Base-by-base conservation (phyloP, 2,329 filamentous ascomycete genomes). In the Neoascochyta sp. region DNA sequence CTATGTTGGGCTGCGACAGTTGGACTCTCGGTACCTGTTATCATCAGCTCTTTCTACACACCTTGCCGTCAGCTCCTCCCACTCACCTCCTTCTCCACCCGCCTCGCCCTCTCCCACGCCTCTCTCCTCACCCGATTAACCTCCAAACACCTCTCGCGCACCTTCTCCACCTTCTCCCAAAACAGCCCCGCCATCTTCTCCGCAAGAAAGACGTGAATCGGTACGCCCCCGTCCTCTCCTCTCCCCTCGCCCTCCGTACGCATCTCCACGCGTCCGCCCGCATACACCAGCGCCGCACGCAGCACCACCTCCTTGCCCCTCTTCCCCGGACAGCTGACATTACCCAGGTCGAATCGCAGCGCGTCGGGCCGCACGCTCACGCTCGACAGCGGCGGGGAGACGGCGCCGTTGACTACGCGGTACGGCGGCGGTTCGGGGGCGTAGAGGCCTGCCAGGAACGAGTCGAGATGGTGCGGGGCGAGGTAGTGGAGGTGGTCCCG, bases 401-500 rank as follows among this genome's bases (percentile, higher is more conserved):
- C 33, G 9, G 20, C 29, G 7, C 45, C 44, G 11, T 53, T 47
- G n/a, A 51, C 16, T 8, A 34, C 30, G 16, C 30, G 47, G 36
- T 60, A 62, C 7, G 24, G 36, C 3, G 57, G 57, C 5, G 57
- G 57, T 29, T 62, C 58, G n/a, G 43, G 31, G 4, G 47, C 28
- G 7, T 16, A 29, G 9, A 59, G 24, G 16, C 51, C 53, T 11
- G 45, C 36, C 5, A 62, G 29, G 38, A 53, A 59, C 5, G 29
- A 41, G 13, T 59, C 37, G 2, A 62, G 39, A 27, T 61, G 52
- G 4, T 41, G 36, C 2, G 34, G 34, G 3, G 53, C 44, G 1
- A 39, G 16, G 23, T 41, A 56, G 22, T 50, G 45, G 25, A 62
- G 50, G 21, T 57, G 41, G 15, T 58, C 46, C 16, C 48, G 51